These are phyloP conservation scores for Boletus rex-veris DNA, from an alignment of 768 basidiomycete genomes.

Conservation along the genomic window DNA sequence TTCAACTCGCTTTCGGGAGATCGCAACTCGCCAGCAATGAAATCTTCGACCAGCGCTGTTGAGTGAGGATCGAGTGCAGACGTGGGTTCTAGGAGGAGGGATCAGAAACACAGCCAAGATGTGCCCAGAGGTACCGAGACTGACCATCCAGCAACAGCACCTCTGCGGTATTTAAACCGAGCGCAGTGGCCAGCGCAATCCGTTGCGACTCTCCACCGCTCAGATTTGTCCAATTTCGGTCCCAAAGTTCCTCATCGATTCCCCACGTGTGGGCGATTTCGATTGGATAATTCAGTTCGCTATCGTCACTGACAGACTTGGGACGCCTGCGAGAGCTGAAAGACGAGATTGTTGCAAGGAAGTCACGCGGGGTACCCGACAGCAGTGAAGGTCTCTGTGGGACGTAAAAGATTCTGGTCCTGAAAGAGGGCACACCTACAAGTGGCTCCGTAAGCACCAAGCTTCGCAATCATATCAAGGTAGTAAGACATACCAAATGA, in stretches of 20 bases:
- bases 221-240: slow-evolving; percentile 71
- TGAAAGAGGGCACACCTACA: slow-evolving; percentile 70
- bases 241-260: slow-evolving; percentile 67
- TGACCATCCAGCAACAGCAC: slow-evolving; percentile 76
- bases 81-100: slow-evolving; percentile 65
- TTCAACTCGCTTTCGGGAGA: slow-evolving; percentile 51
- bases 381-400: slow-evolving; percentile 88
- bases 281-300: slow-evolving; percentile 38
- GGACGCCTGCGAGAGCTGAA: slow-evolving; percentile 44
- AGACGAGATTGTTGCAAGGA: slow-evolving; percentile 53
- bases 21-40: slow-evolving; percentile 50
- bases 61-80: slow-evolving; percentile 78
- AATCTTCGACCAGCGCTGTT: slow-evolving; percentile 62
- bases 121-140: slow-evolving; percentile 16
- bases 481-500: slow-evolving; percentile 40
- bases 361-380: slow-evolving; percentile 73
- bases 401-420: slow-evolving; percentile 79
- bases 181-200: slow-evolving; percentile 71
- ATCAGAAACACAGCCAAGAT: not conserved
- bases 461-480: not conserved
- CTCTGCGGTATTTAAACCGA: slow-evolving; percentile 73
- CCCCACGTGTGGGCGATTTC: slow-evolving; percentile 64
- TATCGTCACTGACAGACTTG: slow-evolving; percentile 21
- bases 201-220: slow-evolving; percentile 88
- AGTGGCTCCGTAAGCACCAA: not conserved